These are phyloP conservation scores for Mycena venus DNA, from an alignment of 768 basidiomycete species.

Conservation along the genomic window DNA sequence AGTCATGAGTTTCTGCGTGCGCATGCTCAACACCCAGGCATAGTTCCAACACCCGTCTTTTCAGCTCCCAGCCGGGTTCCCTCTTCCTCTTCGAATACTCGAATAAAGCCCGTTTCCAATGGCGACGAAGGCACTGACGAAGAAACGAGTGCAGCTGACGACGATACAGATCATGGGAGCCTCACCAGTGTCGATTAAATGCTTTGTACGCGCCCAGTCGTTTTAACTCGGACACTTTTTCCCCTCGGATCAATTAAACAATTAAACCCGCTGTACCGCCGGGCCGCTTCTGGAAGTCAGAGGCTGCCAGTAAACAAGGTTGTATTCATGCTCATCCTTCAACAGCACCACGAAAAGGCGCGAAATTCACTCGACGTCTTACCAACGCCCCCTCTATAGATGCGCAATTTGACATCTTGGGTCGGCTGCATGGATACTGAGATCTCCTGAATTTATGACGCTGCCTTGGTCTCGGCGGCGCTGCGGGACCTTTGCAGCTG, in stretches of 20 bases:
- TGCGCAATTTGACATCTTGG: no score
- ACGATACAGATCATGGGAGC: conserved; percentile 58
- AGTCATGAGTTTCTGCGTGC: conserved; percentile 24
- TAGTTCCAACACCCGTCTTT: conserved; percentile 33
- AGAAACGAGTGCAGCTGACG: conserved; percentile 54
- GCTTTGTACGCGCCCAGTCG: background rate
- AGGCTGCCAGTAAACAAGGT: background rate
- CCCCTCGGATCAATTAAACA: conserved; percentile 38
- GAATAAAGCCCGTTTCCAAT: background rate
- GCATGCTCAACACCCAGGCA: conserved; percentile 18
- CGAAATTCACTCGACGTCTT: no score
- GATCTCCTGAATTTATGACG: no score
- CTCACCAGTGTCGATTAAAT: conserved; percentile 64
- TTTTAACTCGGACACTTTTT: background rate
- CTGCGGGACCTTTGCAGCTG: no score
- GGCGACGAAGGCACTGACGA: conserved; percentile 51
- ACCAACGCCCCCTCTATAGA: no score
- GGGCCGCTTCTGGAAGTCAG: conserved; percentile 11
- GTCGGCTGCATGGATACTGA: no score
- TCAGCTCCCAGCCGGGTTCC: conserved; percentile 18
- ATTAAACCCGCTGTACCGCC: background rate
- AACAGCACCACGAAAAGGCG: no score
- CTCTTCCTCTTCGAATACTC: conserved; percentile 4
- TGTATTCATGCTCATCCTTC: no score
- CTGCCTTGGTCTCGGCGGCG: no score